Evolutionary conservation across 2,329 filamentous ascomycete species (phyloP).

Genomic region (Fusarium illudens): DNA sequence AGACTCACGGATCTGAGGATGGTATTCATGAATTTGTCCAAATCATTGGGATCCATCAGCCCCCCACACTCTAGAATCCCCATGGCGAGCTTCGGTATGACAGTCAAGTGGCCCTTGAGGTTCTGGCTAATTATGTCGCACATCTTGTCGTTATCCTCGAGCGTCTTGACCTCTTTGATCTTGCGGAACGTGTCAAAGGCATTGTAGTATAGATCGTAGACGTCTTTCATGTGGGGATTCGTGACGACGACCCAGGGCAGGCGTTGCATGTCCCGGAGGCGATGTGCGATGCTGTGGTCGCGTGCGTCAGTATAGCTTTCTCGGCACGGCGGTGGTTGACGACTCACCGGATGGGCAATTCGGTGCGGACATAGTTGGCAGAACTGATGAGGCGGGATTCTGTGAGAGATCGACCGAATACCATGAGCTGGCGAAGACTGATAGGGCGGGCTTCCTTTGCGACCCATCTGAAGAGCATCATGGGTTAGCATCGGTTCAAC

Average conservation of each 20-base stretch:
- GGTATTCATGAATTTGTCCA: conserved; percentile 95
- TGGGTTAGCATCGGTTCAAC: conserved; percentile 27
- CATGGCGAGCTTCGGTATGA: conserved; percentile 94
- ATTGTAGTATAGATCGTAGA: conserved; percentile 95
- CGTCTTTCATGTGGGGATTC: conserved; percentile 92
- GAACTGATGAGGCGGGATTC: conserved; percentile 90
- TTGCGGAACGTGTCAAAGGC: conserved; percentile 94
- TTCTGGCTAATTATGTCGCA: conserved; percentile 83
- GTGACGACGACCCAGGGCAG: conserved; percentile 94
- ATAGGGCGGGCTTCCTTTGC: conserved; percentile 93
- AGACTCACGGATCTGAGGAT: conserved; percentile 82
- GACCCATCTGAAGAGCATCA: conserved; percentile 75
- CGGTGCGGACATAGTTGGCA: conserved; percentile 96
- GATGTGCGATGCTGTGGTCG: conserved; percentile 78
- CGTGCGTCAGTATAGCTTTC: conserved; percentile 23
- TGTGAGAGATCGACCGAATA: conserved; percentile 93
- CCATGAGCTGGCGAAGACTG: conserved; percentile 93
- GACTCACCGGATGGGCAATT: conserved; percentile 74
- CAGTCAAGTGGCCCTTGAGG: conserved; percentile 86
- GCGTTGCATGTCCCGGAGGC: conserved; percentile 96
- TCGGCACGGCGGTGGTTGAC: conserved; percentile 6
- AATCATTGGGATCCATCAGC: conserved; percentile 79
- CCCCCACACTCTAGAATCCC: conserved; percentile 91
- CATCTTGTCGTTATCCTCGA: conserved; percentile 89
- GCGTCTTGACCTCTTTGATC: conserved; percentile 80